Conservation (phyloP, 2,329 filamentous ascomycete genomes). For the Boeremia lycopersici region DNA sequence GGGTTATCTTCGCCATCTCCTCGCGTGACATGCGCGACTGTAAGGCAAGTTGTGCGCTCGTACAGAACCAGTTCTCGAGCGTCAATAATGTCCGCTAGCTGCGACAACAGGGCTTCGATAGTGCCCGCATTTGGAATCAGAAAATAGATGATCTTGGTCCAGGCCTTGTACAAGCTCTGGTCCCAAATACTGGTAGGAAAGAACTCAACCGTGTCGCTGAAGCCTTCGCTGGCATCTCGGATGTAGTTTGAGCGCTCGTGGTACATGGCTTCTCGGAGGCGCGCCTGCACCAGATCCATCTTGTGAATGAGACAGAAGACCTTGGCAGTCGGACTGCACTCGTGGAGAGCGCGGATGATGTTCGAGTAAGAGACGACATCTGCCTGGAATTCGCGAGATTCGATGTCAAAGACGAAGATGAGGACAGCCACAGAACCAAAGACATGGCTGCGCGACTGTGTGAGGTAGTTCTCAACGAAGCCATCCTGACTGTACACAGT, state of each 20-base stretch:
- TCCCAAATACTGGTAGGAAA: constrained; percentile 99
- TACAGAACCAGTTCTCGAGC: constrained; percentile 94
- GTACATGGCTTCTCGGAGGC: constrained; percentile 80
- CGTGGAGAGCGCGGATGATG: constrained; percentile 84
- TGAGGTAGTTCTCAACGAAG: constrained; percentile 98
- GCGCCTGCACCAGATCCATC: constrained; percentile 90
- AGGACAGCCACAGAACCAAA: constrained; percentile 96
- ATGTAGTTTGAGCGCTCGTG: constrained; percentile 81
- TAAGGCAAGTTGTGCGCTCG: constrained; percentile 93
- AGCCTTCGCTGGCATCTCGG: constrained; percentile 71
- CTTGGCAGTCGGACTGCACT: constrained; percentile 80
- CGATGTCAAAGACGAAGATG: constrained; percentile 99
- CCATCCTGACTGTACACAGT: constrained; percentile 76
- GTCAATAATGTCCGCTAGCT: constrained; percentile 83
- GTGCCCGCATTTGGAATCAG: constrained; percentile 90
- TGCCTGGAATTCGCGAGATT: constrained; percentile 90
- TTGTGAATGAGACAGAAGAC: constrained; percentile 98
- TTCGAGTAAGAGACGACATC: constrained; percentile 91
- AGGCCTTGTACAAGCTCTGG: constrained; percentile 96
- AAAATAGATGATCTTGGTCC: constrained; percentile 97
- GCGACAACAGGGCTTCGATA: constrained; percentile 84
- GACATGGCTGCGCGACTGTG: constrained; percentile 92
- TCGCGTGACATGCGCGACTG: constrained; percentile 89
- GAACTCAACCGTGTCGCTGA: constrained; percentile 72
- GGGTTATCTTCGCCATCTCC: constrained; percentile 78